phyloP scores from a whole-genome alignment of 768 basidiomycete species.

The Pholiota conissans region DNA sequence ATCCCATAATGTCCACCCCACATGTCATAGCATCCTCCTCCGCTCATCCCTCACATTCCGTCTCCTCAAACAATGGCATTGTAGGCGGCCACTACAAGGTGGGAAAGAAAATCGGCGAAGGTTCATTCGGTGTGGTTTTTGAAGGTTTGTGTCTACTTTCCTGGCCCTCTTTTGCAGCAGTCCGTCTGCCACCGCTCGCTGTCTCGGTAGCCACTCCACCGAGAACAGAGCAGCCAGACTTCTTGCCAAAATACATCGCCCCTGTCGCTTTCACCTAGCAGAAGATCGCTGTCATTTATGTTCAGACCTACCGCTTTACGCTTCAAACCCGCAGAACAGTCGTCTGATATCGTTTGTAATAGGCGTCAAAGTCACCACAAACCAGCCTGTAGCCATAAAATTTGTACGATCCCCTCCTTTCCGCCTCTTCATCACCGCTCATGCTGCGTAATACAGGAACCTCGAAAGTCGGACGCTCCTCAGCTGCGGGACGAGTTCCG shows the following conservation, averaged over 20 bases:
- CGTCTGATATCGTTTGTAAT: conserved; percentile 9
- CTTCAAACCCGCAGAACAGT: neutral
- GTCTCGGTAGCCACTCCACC: neutral
- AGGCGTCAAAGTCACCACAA: conserved; percentile 87
- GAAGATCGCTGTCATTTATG: neutral
- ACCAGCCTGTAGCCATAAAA: conserved; percentile 93
- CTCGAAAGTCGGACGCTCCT: conserved; percentile 96
- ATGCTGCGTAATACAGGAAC: conserved; percentile 56
- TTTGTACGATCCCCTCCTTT: conserved; percentile 60
- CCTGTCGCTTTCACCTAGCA: neutral
- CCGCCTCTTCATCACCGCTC: conserved; percentile 2
- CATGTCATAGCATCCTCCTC: conserved; percentile 85
- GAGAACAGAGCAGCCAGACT: conserved; percentile 1
- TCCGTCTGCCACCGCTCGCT: neutral
- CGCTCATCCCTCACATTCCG: conserved; percentile 63
- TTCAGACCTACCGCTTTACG: neutral
- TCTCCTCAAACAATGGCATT: conserved; percentile 68
- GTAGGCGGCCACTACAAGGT: conserved; percentile 84
- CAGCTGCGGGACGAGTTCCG: conserved; percentile 97
- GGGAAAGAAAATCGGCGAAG: conserved; percentile 99
- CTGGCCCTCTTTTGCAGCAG: neutral
- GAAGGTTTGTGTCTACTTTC: conserved; percentile 64
- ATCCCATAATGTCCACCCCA: conserved; percentile 67
- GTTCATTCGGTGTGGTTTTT: conserved; percentile 97
- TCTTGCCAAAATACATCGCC: neutral